Percentiles rank a stretch among this genome's conserved stretches.
Evolutionary conservation across 257 asterid genomes (phyloP).

Genomic region (Nicotiana tomentosiformis): DNA sequence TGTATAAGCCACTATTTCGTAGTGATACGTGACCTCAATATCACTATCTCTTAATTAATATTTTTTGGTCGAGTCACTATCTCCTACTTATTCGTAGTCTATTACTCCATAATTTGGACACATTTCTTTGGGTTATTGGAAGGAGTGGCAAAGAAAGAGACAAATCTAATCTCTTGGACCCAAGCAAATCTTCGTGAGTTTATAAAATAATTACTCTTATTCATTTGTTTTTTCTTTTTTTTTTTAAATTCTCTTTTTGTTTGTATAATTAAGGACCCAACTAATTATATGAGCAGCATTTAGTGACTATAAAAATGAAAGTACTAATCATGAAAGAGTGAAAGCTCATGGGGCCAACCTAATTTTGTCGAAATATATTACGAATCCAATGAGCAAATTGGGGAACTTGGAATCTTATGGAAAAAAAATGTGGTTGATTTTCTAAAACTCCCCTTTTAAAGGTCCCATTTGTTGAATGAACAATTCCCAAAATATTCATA

Average conservation of each 20-base stretch:
- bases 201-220: not conserved
- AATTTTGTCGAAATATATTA: not conserved
- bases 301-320: not conserved
- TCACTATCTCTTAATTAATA: conserved; percentile 22
- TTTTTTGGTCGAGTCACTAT: not conserved
- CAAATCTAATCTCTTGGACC: conserved; percentile 40
- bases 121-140: conserved; percentile 22
- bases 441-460: not conserved
- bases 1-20: conserved; percentile 14
- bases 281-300: not conserved
- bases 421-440: not conserved
- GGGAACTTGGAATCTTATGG: not conserved
- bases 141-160: conserved; percentile 27
- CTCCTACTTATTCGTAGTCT: conserved; percentile 22
- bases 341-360: conserved; percentile 1
- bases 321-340: not conserved
- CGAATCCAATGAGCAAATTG: conserved; percentile 1
- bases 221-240: not conserved
- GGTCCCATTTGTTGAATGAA: conserved; percentile 7
- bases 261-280: conserved; percentile 3
- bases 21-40: conserved; percentile 41
- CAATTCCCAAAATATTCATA: not conserved
- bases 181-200: conserved; percentile 28
- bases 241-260: not conserved
- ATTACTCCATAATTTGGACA: conserved; percentile 35